Conservation (phyloP, 208 protist species). For the Sergeia podlipaevii region DNA sequence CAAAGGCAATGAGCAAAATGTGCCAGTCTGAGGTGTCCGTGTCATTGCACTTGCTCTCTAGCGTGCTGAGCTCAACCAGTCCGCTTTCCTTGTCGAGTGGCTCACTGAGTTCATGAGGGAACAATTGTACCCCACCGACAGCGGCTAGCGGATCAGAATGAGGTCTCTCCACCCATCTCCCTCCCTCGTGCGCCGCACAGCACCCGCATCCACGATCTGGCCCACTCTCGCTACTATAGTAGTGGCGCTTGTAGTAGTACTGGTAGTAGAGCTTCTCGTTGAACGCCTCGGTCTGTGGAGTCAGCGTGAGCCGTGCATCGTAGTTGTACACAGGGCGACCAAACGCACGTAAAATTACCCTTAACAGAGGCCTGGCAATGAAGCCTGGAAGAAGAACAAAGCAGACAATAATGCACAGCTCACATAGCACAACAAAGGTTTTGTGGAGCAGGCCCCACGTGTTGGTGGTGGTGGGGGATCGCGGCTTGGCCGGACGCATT, state of each 20-base stretch:
- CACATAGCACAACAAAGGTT: conserved; percentile 18
- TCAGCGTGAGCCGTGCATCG: conserved; percentile 23
- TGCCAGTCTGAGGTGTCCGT: not conserved
- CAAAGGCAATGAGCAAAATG: too few relatives aligned
- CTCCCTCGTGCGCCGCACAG: too few relatives aligned
- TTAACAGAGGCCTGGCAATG: conserved; percentile 29
- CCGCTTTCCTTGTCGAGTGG: too few relatives aligned
- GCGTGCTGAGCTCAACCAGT: too few relatives aligned
- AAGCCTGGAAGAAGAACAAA: conserved; percentile 30
- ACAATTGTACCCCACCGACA: too few relatives aligned
- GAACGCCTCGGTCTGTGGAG: conserved; percentile 26
- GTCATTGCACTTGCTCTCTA: too few relatives aligned
- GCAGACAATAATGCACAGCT: conserved; percentile 35
- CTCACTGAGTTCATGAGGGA: too few relatives aligned
- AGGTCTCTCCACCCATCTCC: too few relatives aligned
- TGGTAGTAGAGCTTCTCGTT: conserved; percentile 29
- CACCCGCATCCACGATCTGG: too few relatives aligned
- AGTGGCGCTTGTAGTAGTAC: too few relatives aligned
- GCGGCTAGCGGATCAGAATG: too few relatives aligned
- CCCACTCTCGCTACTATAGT: too few relatives aligned
- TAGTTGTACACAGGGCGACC: conserved; percentile 38
- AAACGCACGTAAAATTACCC: conserved; percentile 13
- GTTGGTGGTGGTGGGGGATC: not conserved
- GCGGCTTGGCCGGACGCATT: conserved; percentile 13
- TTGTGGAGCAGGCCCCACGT: not conserved